These are phyloP conservation scores for Alternaria sp. DNA, from an alignment of 2,329 filamentous ascomycete genomes.

Conservation along the genomic window DNA sequence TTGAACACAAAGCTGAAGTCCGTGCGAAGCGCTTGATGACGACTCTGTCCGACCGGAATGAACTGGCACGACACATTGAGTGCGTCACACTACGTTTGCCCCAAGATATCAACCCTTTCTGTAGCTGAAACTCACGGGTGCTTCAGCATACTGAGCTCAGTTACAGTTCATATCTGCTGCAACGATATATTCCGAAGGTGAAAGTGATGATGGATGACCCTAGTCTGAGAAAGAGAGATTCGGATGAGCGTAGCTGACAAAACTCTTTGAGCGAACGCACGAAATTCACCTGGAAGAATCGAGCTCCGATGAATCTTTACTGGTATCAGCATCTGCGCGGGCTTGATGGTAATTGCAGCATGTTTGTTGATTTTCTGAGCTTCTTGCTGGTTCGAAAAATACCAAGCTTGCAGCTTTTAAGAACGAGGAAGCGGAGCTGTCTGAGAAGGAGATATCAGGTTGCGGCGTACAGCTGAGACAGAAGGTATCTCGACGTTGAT, in stretches of 20 bases:
- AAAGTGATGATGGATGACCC: background rate
- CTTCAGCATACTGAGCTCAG: background rate
- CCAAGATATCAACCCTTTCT: background rate
- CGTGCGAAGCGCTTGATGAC: background rate
- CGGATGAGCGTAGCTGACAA: background rate
- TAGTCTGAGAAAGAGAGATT: background rate
- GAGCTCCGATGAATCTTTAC: background rate
- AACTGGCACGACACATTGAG: background rate
- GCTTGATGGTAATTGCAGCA: background rate
- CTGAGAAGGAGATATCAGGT: constrained; percentile 59
- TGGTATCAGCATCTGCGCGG: background rate
- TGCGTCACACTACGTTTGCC: background rate
- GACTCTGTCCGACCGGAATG: background rate
- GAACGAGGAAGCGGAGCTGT: constrained; percentile 57
- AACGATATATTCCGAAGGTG: background rate
- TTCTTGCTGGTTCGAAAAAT: constrained; percentile 53
- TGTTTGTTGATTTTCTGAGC: background rate
- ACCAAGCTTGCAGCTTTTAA: constrained; percentile 61
- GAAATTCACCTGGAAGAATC: background rate
- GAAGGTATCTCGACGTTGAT: constrained; percentile 60
- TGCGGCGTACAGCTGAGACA: constrained; percentile 61
- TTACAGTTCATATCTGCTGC: background rate
- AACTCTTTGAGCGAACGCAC: background rate
- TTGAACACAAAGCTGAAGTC: background rate
- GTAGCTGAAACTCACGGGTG: background rate